Percentiles rank a stretch among this genome's conserved stretches.
These are phyloP conservation scores for Lathyrus sativus DNA, from an alignment of 306 rosid genomes.

Conservation along the genomic window DNA sequence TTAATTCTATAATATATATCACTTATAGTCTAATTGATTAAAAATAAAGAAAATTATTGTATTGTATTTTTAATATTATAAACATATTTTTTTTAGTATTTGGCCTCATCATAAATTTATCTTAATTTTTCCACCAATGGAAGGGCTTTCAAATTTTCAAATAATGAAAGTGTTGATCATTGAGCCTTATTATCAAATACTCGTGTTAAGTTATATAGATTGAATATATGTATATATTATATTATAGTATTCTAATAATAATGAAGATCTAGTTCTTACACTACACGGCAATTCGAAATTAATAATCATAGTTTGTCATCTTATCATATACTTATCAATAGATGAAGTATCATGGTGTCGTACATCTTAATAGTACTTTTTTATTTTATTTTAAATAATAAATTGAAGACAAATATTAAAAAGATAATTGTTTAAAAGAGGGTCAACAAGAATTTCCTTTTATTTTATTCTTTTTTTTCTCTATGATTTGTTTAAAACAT, in stretches of 20 bases:
- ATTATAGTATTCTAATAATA: not conserved
- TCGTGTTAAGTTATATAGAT: not conserved
- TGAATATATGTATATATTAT: not conserved
- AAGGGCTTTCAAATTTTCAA: not conserved
- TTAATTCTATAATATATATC: too few species aligned
- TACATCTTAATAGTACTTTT: constrained; percentile 7
- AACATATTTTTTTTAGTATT: too few species aligned
- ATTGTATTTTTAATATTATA: too few species aligned
- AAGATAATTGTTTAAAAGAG: constrained; percentile 29
- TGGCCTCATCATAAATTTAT: too few species aligned
- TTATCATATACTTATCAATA: not conserved
- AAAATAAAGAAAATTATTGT: too few species aligned
- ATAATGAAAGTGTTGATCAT: constrained; percentile 26
- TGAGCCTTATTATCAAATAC: constrained; percentile 14
- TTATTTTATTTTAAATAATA: not conserved
- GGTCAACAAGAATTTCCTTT: constrained; percentile 35
- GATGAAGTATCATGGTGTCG: constrained; percentile 27
- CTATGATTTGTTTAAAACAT: constrained; percentile 34
- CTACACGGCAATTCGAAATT: constrained; percentile 34
- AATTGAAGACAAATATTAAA: constrained; percentile 21
- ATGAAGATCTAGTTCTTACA: constrained; percentile 31
- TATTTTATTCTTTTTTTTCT: constrained; percentile 20
- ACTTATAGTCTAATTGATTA: too few species aligned
- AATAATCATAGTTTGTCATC: constrained; percentile 22
- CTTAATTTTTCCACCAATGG: not conserved